Conservation (phyloP, 306 rosid genomes). For the Dryas alaskensis region DNA sequence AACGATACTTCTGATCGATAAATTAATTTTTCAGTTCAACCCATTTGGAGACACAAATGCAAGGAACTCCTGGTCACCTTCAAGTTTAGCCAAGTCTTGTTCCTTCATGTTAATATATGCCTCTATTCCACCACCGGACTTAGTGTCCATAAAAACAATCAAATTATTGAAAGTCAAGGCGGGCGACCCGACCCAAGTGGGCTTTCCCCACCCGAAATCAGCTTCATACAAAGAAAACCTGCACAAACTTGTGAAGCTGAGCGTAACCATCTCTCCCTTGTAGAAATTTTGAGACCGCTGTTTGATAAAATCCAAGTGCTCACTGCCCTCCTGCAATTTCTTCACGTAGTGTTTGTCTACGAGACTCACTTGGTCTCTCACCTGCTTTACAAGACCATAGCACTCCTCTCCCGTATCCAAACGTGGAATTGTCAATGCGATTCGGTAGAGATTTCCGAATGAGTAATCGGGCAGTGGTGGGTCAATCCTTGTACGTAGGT, state of each 20-base stretch:
- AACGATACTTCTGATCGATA: too few species aligned
- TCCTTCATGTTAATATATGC: constrained; percentile 25
- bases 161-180: constrained; percentile 23
- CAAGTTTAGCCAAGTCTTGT: constrained; percentile 22
- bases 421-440: constrained; percentile 11
- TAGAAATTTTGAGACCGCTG: background rate
- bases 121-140: constrained; percentile 30
- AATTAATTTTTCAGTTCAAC: background rate
- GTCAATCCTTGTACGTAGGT: constrained; percentile 42
- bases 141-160: constrained; percentile 22
- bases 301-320: constrained; percentile 8
- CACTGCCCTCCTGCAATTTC: constrained; percentile 16
- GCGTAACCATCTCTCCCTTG: constrained; percentile 13
- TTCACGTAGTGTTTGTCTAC: constrained; percentile 14
- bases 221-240: constrained; percentile 36
- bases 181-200: constrained; percentile 32
- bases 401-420: constrained; percentile 12
- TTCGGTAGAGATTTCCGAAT: constrained; percentile 27
- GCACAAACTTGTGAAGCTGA: constrained; percentile 28
- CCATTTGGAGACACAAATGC: background rate
- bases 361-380: constrained; percentile 20
- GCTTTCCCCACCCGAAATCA: constrained; percentile 44
- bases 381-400: background rate
- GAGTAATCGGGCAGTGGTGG: constrained; percentile 25
- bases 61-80: constrained; percentile 27